A percentile compares a stretch with the other conserved stretches of the same genome.
phyloP scores from a whole-genome alignment of 345 rosid genomes.

The Microthlaspi erraticum region DNA sequence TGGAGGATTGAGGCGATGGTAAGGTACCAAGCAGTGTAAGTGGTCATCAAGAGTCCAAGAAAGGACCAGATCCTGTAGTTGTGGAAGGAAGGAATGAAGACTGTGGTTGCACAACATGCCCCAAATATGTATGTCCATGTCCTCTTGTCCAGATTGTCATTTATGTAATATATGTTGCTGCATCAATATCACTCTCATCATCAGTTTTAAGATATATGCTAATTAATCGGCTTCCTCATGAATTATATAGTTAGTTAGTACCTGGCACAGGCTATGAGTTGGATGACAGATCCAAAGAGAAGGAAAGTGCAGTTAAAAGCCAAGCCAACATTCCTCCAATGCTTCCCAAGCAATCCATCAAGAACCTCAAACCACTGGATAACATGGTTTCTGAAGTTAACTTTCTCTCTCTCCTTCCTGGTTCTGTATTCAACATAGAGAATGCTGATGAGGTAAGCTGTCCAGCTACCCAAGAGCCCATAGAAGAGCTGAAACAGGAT shows the following conservation, averaged over 20 bases:
- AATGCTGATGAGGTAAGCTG: slow-evolving; percentile 89
- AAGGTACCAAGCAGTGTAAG: slow-evolving; percentile 99
- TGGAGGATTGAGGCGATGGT: slow-evolving; percentile 91
- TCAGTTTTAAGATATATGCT: no score
- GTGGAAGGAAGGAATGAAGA: slow-evolving; percentile 97
- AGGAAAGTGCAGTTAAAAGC: slow-evolving; percentile 99
- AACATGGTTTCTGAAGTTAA: slow-evolving; percentile 97
- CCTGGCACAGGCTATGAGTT: slow-evolving; percentile 99
- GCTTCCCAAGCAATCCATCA: slow-evolving; percentile 95
- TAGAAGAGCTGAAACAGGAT: slow-evolving; percentile 92
- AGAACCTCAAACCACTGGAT: slow-evolving; percentile 99
- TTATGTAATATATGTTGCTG: slow-evolving; percentile 99
- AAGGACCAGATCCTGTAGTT: slow-evolving; percentile 99
- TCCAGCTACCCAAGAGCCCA: slow-evolving; percentile 95
- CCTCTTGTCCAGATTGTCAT: slow-evolving; percentile 98
- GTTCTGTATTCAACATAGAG: slow-evolving; percentile 98
- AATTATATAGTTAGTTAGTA: slow-evolving; percentile 24
- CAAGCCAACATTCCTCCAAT: slow-evolving; percentile 99
- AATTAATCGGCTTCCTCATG: neutral
- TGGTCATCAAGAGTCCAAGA: slow-evolving; percentile 96
- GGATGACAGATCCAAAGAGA: slow-evolving; percentile 99
- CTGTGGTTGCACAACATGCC: slow-evolving; percentile 98
- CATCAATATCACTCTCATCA: slow-evolving; percentile 22
- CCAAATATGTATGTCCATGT: slow-evolving; percentile 99
- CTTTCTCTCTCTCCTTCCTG: slow-evolving; percentile 93